Evolutionary conservation across 345 rosid genomes (phyloP), one percentile per base, ranked within the genome.

Genomic region (Passiflora organensis): DNA sequence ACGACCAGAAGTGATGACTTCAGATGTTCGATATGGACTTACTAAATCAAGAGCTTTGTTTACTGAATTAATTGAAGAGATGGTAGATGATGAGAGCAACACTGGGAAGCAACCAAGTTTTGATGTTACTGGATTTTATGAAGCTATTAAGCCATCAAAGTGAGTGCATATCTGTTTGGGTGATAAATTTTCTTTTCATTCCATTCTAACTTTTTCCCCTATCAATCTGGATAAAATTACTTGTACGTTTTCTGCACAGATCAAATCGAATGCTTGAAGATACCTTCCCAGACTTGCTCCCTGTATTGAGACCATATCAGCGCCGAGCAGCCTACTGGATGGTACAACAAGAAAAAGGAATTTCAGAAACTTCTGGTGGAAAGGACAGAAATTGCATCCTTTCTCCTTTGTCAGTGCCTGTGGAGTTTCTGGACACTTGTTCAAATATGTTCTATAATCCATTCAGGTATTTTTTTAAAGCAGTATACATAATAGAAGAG

Each of bases 261-360:
- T 81, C 50, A 47, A 72, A 74, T 34, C 69, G 80, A 0, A 76
- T 79, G 85, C 84, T 91, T 63, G 80, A 71, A 66, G 85, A 77
- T 72, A 80, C 68, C 55, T 53, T 84, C 47, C 75, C 78, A 60
- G 84, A 82, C 78, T 66, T 91, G 81, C 85, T 82, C 41, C 95
- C 94, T 58, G 76, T 73, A 42, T 72, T 91, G 58, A 82, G 95
- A 75, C 94, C 96, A 39, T 91, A 91, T 75, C 98, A 88, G 66
- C 85, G 84, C 9, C 94, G 98, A 55, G 98, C 98, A 36, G 96
- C 83, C 51, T 71, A 78, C 62, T 91, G 98, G 98, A 91, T 91
- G 98, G 83, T 88, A 55, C 81, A 82, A 56, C 72, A 78, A 71
- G 98, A 91, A 82, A 86, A 78, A 76, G 83, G 89, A 57, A 73